Evolutionary conservation across 257 asterid genomes (phyloP).

Genomic region (Solanum clarkiae): DNA sequence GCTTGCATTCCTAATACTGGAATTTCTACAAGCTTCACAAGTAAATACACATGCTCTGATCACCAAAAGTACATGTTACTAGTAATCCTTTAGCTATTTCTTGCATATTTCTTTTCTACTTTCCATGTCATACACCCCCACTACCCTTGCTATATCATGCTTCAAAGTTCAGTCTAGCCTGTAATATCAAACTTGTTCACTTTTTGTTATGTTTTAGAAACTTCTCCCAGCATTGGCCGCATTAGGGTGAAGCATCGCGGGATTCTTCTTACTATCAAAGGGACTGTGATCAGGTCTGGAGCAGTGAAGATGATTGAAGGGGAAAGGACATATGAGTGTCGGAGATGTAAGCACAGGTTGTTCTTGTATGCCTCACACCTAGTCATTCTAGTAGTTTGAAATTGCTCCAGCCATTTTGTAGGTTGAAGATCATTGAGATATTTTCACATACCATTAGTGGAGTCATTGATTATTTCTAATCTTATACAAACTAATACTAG

Average conservation of each 20-base stretch:
- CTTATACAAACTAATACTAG: not conserved
- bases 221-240: conserved; percentile 92
- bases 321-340: conserved; percentile 74
- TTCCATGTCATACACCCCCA: not conserved
- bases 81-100: not conserved
- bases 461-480: not conserved
- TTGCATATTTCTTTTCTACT: not conserved
- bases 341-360: conserved; percentile 81
- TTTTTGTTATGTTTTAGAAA: conserved; percentile 30
- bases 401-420: not conserved
- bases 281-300: conserved; percentile 94
- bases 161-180: not conserved
- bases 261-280: conserved; percentile 87
- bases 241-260: conserved; percentile 90
- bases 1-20: not conserved
- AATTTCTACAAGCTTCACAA: not conserved
- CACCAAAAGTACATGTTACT: not conserved
- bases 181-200: not conserved
- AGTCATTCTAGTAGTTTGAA: not conserved
- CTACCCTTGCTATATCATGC: not conserved
- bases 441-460: not conserved
- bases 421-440: not conserved
- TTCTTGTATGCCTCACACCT: not conserved
- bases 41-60: not conserved
- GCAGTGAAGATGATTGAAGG: conserved; percentile 97